phyloP scores from a whole-genome alignment of 139 green algal genomes.

The Chlorella sp. region DNA sequence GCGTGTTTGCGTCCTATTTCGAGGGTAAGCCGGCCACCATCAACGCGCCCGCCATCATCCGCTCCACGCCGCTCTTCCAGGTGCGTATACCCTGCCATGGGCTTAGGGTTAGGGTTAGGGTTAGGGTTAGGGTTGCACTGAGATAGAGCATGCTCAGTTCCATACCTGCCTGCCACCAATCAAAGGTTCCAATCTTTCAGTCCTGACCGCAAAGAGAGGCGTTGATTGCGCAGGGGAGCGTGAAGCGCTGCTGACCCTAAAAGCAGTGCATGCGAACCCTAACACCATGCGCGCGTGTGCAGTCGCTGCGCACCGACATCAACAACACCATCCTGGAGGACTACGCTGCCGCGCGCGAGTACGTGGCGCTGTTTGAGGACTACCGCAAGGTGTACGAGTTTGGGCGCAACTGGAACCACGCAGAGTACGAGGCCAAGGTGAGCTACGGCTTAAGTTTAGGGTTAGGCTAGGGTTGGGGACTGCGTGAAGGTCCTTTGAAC shows the following conservation, averaged over 20 bases:
- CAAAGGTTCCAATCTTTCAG: too few species aligned
- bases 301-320: constrained; percentile 7
- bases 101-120: too few species aligned
- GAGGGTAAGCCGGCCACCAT: constrained; percentile 58
- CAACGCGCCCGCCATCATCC: constrained; percentile 59
- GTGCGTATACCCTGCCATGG: too few species aligned
- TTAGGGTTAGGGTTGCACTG: neutral
- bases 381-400: constrained; percentile 65
- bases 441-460: too few species aligned
- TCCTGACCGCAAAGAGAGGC: too few species aligned
- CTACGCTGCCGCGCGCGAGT: constrained; percentile 43
- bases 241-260: too few species aligned
- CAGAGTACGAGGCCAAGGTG: constrained; percentile 45
- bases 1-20: constrained; percentile 61
- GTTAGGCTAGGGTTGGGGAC: too few species aligned
- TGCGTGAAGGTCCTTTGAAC: too few species aligned
- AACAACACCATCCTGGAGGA: constrained; percentile 38
- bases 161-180: too few species aligned
- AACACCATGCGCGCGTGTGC: neutral
- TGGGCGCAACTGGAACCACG: constrained; percentile 51
- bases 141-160: too few species aligned
- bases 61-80: constrained; percentile 35
- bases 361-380: constrained; percentile 62
- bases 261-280: too few species aligned
- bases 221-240: too few species aligned